phyloP scores from a whole-genome alignment of 2,329 filamentous ascomycete genomes.

The Colletotrichum phormii region DNA sequence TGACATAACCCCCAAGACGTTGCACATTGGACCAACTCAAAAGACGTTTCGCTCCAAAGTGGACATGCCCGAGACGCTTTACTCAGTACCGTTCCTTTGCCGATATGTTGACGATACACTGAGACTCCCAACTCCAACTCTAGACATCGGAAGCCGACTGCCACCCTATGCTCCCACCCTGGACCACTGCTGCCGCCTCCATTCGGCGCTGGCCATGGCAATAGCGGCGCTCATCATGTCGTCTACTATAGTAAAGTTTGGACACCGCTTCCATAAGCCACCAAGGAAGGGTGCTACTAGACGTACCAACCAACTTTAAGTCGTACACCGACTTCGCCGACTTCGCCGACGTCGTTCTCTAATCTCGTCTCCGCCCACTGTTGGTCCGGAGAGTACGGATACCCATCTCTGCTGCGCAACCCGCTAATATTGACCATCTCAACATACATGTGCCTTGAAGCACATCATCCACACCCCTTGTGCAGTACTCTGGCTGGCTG shows the following conservation, averaged over 20 bases:
- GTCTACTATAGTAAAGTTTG: background rate
- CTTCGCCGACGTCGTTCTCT: background rate
- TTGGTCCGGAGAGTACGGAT: background rate
- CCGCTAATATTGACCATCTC: background rate
- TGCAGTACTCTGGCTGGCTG: background rate
- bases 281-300: background rate
- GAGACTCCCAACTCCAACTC: background rate
- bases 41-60: background rate
- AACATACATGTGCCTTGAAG: background rate
- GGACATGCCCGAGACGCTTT: background rate
- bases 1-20: background rate
- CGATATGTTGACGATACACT: background rate
- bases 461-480: background rate
- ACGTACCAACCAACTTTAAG: background rate
- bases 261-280: constrained; percentile 1
- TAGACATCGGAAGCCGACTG: constrained; percentile 22
- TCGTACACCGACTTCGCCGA: background rate
- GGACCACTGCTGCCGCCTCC: background rate
- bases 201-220: background rate
- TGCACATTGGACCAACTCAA: background rate
- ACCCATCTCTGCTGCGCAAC: background rate
- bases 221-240: background rate
- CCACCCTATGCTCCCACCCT: constrained; percentile 12
- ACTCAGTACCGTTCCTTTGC: background rate
- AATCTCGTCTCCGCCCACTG: background rate